Evolutionary conservation across 1,284 basidiomycete species (phyloP), one percentile per base, ranked within the genome.

Genomic region (Calocybe gambosa): DNA sequence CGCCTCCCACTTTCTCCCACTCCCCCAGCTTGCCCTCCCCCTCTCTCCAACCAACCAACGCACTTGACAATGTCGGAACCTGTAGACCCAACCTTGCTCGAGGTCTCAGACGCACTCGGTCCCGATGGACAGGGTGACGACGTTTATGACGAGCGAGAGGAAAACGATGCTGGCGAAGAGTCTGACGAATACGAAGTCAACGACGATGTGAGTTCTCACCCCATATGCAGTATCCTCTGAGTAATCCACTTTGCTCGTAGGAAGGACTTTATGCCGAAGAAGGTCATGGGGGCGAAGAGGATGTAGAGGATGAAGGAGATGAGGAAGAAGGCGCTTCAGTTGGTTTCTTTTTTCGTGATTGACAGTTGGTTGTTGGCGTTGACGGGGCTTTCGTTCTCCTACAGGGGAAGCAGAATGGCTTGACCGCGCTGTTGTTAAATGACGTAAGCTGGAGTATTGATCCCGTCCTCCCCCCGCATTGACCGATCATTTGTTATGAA

Each of bases 361-460:
- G 6, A 16, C 31, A 38, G 36, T 5, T 36, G n/a, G 20, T n/a
- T 21, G 25, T 41, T 20, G 20, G 18, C 35, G 26, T 45, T 45
- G 18, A 52, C 19, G 28, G 21, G 21, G 4, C 7, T 23, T 19
- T 46, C 29, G 26, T 37, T 29, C 38, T 37, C 42, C 35, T 29
- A 12, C 31, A 51, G 21, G 46, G 58, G 55, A 53, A 51, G 21
- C 42, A 56, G 39, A 37, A 46, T n/a, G 57, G 56, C 31, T 56
- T 67, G 47, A 70, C 68, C 10, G 62, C 64, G 20, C 55, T 67
- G 38, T 55, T 70, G 37, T 49, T 70, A 20, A 60, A 53, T 46
- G 55, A 68, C 34, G 68, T 69, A 56, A 45, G 63, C 62, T n/a
- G 23, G 1, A 13, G n/a, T 21, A 29, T n/a, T 16, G 19, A 35